A percentile compares a stretch with the other conserved stretches of the same genome.
These are phyloP conservation scores for Dendrocalamus sinicus DNA, from an alignment of 176 grass and related monocot genomes.

Conservation along the genomic window DNA sequence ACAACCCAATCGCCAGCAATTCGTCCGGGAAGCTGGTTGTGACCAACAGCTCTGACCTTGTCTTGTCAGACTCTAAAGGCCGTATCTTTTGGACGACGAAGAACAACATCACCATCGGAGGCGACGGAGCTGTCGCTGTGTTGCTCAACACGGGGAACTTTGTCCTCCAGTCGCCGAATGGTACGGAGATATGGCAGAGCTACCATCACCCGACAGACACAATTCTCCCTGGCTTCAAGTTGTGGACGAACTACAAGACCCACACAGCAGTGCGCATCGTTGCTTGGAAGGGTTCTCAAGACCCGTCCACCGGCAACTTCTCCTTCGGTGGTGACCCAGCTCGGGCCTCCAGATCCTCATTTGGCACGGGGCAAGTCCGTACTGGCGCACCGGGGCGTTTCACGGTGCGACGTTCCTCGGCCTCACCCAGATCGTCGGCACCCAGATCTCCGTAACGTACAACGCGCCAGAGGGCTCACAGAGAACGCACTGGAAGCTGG, in stretches of 20 bases:
- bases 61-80: slow-evolving; percentile 34
- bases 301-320: slow-evolving; percentile 48
- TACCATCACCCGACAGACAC: slow-evolving; percentile 42
- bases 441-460: too few species aligned
- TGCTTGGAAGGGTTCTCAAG: slow-evolving; percentile 39
- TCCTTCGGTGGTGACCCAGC: slow-evolving; percentile 29
- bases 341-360: slow-evolving; percentile 23
- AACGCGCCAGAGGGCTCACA: too few species aligned
- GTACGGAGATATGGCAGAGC: slow-evolving; percentile 52
- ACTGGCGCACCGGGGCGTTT: slow-evolving; percentile 8
- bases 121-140: background rate
- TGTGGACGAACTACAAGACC: too few species aligned
- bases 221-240: background rate
- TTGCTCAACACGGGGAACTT: slow-evolving; percentile 42
- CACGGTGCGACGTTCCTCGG: too few species aligned
- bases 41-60: slow-evolving; percentile 34
- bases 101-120: background rate
- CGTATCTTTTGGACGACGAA: slow-evolving; percentile 23
- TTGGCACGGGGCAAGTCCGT: slow-evolving; percentile 15
- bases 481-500: too few species aligned
- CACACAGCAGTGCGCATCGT: too few species aligned
- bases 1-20: slow-evolving; percentile 25
- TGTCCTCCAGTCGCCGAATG: background rate
- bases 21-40: background rate
- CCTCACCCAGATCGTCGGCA: too few species aligned